Base-by-base conservation (phyloP, 2,329 filamentous ascomycete genomes). In the Biscogniauxia sp. region DNA sequence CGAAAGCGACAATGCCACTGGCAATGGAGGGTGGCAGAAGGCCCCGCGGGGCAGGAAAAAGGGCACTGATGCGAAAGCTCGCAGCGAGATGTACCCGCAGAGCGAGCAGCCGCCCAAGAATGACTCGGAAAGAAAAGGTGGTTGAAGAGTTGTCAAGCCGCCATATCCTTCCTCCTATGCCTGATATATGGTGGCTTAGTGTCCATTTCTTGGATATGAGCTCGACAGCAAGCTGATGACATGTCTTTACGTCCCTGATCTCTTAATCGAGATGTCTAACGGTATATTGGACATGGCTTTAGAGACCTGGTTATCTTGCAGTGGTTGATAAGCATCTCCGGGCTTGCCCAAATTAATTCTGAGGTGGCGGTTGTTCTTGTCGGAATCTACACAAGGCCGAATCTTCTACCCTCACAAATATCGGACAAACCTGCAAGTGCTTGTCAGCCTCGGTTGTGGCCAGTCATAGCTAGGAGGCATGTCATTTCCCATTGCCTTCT, bases 111-210 rank as follows among this genome's bases (percentile, higher is more conserved):
- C 76, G 20, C 86, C 86, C 2, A 84, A 81, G 72, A 80, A 86
- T 57, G 82, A 84, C 13, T 82, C 81, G 1, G 86, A 88, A 61
- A 82, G 86, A 61, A 88, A 88, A 68, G 86, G 86, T 1, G 86
- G 86, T 54, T 88, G 78, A 82, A 50, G 32, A 55, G 15, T 52
- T 20, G 51, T 25, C 50, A n/a, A 19, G 53, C 41, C n/a, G 52
- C 57, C 55, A 51, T 55, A 50, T 52, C n/a, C 28, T 32, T 32
- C 28, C 37, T 53, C 53, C 20, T 55, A 23, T 41, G 26, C 57
- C 59, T 63, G 20, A 60, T 61, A 52, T 52, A 41, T 25, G 59
- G 56, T 57, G 56, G 57, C 52, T 51, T 51, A 54, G n/a, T 59
- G 53, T 64, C 63, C 62, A 54, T 57, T 66, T 68, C 61, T 72